These are phyloP conservation scores for Fusarium mundagurra DNA, from an alignment of 2,329 filamentous ascomycete genomes.

Conservation along the genomic window DNA sequence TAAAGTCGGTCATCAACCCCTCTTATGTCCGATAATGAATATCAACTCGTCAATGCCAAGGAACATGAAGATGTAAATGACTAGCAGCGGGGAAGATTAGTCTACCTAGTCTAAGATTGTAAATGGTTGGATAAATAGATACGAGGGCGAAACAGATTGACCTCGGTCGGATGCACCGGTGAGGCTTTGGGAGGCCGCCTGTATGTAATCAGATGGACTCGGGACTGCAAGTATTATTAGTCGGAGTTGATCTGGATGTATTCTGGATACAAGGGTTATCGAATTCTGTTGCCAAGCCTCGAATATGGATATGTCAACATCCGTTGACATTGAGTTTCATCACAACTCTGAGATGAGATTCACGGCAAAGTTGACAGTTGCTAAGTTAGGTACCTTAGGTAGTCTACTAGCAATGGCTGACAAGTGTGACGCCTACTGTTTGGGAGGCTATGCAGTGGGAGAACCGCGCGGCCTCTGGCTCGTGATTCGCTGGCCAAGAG, in stretches of 20 bases:
- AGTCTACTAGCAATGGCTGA: background rate
- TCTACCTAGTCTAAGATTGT: background rate
- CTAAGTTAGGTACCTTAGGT: no score
- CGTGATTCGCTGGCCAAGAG: slow-evolving; percentile 23
- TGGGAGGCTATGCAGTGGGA: slow-evolving; percentile 27
- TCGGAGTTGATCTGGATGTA: background rate
- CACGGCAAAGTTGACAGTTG: background rate
- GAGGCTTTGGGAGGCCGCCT: slow-evolving; percentile 14
- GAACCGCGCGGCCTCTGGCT: slow-evolving; percentile 31
- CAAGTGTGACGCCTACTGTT: background rate
- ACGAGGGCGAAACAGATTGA: slow-evolving; percentile 17
- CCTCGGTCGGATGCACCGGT: slow-evolving; percentile 15
- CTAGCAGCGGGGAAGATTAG: slow-evolving; percentile 3
- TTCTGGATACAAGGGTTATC: background rate
- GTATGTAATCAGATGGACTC: background rate
- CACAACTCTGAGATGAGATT: slow-evolving; percentile 2
- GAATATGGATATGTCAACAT: slow-evolving; percentile 5
- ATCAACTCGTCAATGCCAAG: slow-evolving; percentile 27
- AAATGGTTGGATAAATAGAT: slow-evolving; percentile 17
- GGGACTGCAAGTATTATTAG: background rate
- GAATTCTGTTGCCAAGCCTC: background rate
- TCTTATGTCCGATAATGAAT: background rate
- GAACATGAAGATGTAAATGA: slow-evolving; percentile 10
- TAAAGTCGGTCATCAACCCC: background rate
- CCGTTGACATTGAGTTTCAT: slow-evolving; percentile 3